A percentile compares a stretch with the other conserved stretches of the same genome.
phyloP scores from a whole-genome alignment of 495 filamentous ascomycete genomes.

The Neohortaea acidophila region DNA sequence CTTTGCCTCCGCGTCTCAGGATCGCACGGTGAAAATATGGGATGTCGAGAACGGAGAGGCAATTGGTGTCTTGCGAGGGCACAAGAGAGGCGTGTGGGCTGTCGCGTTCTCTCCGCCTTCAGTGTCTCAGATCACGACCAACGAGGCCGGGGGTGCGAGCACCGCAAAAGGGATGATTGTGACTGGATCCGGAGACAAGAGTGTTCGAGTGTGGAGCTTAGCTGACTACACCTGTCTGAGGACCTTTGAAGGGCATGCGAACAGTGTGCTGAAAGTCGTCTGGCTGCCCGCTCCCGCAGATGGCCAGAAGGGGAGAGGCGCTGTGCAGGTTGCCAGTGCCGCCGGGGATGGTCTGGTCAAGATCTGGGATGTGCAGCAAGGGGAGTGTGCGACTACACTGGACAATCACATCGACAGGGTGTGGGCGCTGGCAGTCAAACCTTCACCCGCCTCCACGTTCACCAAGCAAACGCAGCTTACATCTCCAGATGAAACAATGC shows the following conservation, averaged over 20 bases:
- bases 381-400: slow-evolving; percentile 74
- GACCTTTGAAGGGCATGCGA: slow-evolving; percentile 91
- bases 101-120: slow-evolving; percentile 71
- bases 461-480: background rate
- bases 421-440: slow-evolving; percentile 68
- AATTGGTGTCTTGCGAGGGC: slow-evolving; percentile 76
- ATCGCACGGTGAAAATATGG: slow-evolving; percentile 95
- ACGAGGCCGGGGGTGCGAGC: slow-evolving; percentile 43
- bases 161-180: slow-evolving; percentile 59
- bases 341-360: slow-evolving; percentile 95
- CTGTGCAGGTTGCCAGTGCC: slow-evolving; percentile 60
- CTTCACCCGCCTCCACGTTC: slow-evolving; percentile 24
- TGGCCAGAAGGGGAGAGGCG: slow-evolving; percentile 29
- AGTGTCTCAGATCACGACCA: slow-evolving; percentile 54
- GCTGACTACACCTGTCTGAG: slow-evolving; percentile 82
- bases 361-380: slow-evolving; percentile 67
- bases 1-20: slow-evolving; percentile 92
- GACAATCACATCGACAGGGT: slow-evolving; percentile 95
- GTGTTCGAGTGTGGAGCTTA: slow-evolving; percentile 87
- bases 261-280: slow-evolving; percentile 82
- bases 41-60: slow-evolving; percentile 73
- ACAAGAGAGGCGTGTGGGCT: slow-evolving; percentile 88
- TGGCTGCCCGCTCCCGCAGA: slow-evolving; percentile 69
- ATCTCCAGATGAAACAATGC: background rate
- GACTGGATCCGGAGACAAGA: slow-evolving; percentile 89